These are phyloP conservation scores for Cryptosporidium ryanae DNA, from an alignment of 169 alveolate species.

Conservation along the genomic window DNA sequence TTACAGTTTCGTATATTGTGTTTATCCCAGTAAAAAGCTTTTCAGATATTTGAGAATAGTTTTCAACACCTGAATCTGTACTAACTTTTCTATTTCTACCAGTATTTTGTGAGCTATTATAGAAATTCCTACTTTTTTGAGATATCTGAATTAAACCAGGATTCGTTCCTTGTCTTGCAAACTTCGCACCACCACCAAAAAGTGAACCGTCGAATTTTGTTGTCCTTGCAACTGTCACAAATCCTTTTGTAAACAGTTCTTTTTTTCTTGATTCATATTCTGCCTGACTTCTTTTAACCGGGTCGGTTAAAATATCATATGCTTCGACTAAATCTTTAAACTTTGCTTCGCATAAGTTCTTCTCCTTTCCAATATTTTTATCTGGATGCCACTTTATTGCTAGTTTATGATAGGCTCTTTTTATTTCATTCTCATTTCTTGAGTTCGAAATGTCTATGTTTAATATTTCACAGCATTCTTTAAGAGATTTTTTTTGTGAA, in stretches of 20 bases:
- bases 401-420: constrained; percentile 82
- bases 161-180: constrained; percentile 72
- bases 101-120: background rate
- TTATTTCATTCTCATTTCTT: constrained; percentile 80
- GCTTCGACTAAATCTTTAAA: constrained; percentile 85
- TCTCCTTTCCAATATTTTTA: constrained; percentile 79
- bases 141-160: constrained; percentile 58
- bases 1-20: constrained; percentile 41
- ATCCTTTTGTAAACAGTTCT: constrained; percentile 46
- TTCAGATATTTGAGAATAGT: constrained; percentile 25
- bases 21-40: constrained; percentile 18
- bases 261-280: constrained; percentile 60
- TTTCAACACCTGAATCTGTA: background rate
- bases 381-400: constrained; percentile 87
- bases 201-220: constrained; percentile 64
- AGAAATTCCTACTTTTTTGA: background rate
- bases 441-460: constrained; percentile 75
- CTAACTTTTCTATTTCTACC: background rate
- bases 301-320: constrained; percentile 83
- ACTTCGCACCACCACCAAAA: constrained; percentile 74
- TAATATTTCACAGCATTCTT: constrained; percentile 83
- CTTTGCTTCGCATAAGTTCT: constrained; percentile 79
- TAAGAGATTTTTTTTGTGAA: constrained; percentile 62
- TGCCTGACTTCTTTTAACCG: constrained; percentile 78
- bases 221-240: constrained; percentile 59